A percentile compares a stretch with the other conserved stretches of the same genome.
phyloP scores from a whole-genome alignment of 805 yeast genomes.

The Lachancea lanzarotensis region DNA sequence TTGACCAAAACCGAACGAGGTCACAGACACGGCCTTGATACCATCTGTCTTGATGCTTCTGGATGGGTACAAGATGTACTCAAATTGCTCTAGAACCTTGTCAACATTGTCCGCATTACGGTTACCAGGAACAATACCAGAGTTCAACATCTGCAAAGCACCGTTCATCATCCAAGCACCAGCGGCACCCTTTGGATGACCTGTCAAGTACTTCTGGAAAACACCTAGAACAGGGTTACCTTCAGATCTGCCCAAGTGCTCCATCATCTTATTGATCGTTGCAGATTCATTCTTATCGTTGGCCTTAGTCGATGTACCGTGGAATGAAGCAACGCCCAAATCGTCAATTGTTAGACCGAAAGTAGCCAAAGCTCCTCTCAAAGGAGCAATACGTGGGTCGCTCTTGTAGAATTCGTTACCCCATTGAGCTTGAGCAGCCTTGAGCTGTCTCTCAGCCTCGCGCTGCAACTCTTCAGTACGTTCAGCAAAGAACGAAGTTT shows the following conservation, averaged over 20 bases:
- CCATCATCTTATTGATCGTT: slow-evolving; percentile 86
- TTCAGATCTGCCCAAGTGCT: slow-evolving; percentile 90
- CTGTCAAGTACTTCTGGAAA: slow-evolving; percentile 97
- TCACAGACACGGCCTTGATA: slow-evolving; percentile 91
- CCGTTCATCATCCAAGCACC: slow-evolving; percentile 99
- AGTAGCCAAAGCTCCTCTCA: slow-evolving; percentile 94
- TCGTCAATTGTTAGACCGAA: slow-evolving; percentile 92
- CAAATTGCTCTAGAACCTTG: slow-evolving; percentile 69
- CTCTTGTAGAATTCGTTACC: slow-evolving; percentile 90
- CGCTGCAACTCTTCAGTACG: slow-evolving; percentile 81
- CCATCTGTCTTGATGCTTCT: slow-evolving; percentile 93
- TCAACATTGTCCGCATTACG: slow-evolving; percentile 98
- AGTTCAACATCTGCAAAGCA: slow-evolving; percentile 83
- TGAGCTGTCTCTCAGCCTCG: slow-evolving; percentile 78
- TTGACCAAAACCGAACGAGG: slow-evolving; percentile 99
- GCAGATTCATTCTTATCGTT: slow-evolving; percentile 97
- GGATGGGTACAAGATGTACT: slow-evolving; percentile 89
- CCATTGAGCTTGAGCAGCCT: slow-evolving; percentile 86
- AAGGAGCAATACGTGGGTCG: slow-evolving; percentile 92
- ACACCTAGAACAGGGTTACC: slow-evolving; percentile 98
- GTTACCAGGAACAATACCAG: slow-evolving; percentile 97
- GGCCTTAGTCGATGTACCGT: slow-evolving; percentile 98
- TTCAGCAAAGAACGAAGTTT: slow-evolving; percentile 61
- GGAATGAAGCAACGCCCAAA: slow-evolving; percentile 95
- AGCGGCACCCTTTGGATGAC: slow-evolving; percentile 99